Conservation (phyloP, 495 filamentous ascomycete genomes). For the Daldinia caldariorum region DNA sequence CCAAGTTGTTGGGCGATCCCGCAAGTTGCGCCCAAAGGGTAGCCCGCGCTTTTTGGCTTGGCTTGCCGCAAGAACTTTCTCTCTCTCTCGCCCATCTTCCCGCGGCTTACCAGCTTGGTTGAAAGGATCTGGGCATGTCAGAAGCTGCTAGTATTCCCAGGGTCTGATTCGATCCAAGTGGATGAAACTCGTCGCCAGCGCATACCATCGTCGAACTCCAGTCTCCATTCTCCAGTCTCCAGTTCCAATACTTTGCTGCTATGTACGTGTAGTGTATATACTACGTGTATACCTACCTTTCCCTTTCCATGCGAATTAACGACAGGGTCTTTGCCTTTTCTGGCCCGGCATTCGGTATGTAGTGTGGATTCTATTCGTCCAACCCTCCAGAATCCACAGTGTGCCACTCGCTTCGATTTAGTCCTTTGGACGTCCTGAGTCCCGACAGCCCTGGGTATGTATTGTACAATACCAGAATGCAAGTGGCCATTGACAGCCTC, state of each 20-base stretch:
- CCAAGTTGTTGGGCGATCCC: conserved; percentile 49
- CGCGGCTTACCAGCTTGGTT: conserved; percentile 39
- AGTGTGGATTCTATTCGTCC: conserved; percentile 35
- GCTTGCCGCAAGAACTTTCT: conserved; percentile 40
- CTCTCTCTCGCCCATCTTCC: not conserved
- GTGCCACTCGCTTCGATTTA: conserved; percentile 41
- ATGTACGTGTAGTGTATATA: not conserved
- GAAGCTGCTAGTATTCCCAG: conserved; percentile 43
- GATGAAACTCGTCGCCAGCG: conserved; percentile 50
- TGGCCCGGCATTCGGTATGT: conserved; percentile 25
- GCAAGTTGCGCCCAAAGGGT: conserved; percentile 46
- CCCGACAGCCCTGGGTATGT: conserved; percentile 6
- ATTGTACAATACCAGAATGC: not conserved
- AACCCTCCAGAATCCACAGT: conserved; percentile 37
- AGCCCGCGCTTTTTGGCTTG: conserved; percentile 44
- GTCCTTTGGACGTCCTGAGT: not conserved
- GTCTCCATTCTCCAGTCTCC: conserved; percentile 31
- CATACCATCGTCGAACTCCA: conserved; percentile 44
- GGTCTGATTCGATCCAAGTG: conserved; percentile 51
- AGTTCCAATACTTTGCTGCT: conserved; percentile 40
- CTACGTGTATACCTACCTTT: conserved; percentile 12
- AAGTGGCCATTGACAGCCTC: too few relatives aligned
- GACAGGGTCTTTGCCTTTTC: conserved; percentile 34
- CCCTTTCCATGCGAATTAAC: conserved; percentile 30
- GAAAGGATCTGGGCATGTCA: conserved; percentile 47